Evolutionary conservation across 2,329 filamentous ascomycete genomes (phyloP).

Genomic region (Paraconiothyrium brasiliense): DNA sequence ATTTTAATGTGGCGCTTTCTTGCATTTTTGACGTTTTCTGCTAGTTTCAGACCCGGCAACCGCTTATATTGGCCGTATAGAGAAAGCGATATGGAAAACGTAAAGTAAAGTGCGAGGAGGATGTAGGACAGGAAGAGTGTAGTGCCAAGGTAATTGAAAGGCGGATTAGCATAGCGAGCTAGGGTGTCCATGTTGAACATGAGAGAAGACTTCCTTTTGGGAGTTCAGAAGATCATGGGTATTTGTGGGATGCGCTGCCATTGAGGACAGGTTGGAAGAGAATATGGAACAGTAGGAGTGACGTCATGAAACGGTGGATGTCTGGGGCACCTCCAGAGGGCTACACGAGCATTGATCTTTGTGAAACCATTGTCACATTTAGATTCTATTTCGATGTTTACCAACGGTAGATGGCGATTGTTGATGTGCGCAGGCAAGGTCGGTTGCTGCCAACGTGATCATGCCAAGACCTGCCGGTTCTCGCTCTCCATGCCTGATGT

Average conservation of each 20-base stretch:
- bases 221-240: neutral
- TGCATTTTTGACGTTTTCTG: constrained; percentile 25
- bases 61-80: constrained; percentile 31
- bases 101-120: constrained; percentile 35
- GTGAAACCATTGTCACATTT: neutral
- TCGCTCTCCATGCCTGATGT: too few relatives aligned
- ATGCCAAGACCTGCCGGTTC: neutral
- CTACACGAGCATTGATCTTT: neutral
- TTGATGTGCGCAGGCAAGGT: neutral
- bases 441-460: neutral
- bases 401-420: neutral
- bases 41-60: constrained; percentile 1
- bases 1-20: constrained; percentile 37
- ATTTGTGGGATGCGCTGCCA: constrained; percentile 8
- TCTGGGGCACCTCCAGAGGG: constrained; percentile 19
- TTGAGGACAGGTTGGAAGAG: constrained; percentile 23
- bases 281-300: constrained; percentile 27
- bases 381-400: neutral
- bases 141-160: constrained; percentile 42
- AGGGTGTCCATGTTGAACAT: constrained; percentile 18
- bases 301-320: constrained; percentile 43
- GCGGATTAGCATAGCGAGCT: constrained; percentile 31
- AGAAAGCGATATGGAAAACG: constrained; percentile 25
- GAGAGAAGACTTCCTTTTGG: neutral
- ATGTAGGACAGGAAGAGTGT: constrained; percentile 45